phyloP scores from a whole-genome alignment of 2,329 filamentous ascomycete species.

The Sporothrix inflata region DNA sequence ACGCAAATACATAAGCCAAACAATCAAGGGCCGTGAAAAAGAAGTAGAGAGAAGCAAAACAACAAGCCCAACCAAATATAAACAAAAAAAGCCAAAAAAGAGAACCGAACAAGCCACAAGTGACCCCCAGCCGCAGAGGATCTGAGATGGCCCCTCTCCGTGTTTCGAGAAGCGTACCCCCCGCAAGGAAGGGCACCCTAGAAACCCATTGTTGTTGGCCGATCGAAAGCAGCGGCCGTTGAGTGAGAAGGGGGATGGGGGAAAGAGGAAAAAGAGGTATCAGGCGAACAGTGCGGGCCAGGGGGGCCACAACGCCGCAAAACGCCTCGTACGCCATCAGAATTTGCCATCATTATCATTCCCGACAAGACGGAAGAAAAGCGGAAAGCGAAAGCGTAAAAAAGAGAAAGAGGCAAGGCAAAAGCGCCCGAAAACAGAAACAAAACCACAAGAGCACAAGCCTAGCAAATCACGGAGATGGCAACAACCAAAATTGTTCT shows the following conservation, averaged over 20 bases:
- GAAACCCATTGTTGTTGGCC: neutral
- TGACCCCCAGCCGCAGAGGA: conserved; percentile 6
- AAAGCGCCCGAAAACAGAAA: neutral
- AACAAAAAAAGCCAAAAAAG: neutral
- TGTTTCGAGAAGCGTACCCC: neutral
- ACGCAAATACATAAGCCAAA: conserved; percentile 11
- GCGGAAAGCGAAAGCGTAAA: neutral
- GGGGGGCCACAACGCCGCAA: conserved; percentile 31
- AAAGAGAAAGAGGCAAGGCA: neutral
- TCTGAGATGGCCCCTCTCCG: neutral
- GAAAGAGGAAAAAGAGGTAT: conserved; percentile 7
- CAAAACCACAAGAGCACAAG: neutral
- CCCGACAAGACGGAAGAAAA: conserved; percentile 13
- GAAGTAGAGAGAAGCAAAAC: conserved; percentile 7
- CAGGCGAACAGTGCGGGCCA: conserved; percentile 29
- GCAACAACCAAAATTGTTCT: neutral
- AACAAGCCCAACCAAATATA: conserved; percentile 22
- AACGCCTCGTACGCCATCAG: conserved; percentile 31
- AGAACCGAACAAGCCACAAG: conserved; percentile 17
- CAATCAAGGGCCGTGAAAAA: neutral
- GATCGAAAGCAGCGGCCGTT: neutral
- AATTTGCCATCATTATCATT: conserved; percentile 23
- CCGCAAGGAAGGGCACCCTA: neutral
- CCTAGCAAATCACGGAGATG: conserved; percentile 14
- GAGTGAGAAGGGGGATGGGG: neutral